Percentiles rank a stretch among this genome's conserved stretches.
Evolutionary conservation across 305 asterid genomes (phyloP).

Genomic region (Fraxinus baroniana): DNA sequence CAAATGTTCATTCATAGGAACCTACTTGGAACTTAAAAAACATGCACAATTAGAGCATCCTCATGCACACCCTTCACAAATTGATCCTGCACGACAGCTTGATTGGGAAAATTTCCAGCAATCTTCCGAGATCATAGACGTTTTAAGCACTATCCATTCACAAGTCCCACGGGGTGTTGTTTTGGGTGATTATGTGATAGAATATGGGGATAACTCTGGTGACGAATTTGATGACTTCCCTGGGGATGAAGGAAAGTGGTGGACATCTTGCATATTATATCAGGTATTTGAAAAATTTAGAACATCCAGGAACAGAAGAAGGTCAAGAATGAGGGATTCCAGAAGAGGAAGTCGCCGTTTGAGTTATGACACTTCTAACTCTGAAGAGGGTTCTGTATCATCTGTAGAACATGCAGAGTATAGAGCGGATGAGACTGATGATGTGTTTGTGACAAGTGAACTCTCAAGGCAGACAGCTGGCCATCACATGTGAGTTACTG

Average conservation of each 20-base stretch:
- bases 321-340: slow-evolving; percentile 58
- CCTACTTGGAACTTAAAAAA: slow-evolving; percentile 59
- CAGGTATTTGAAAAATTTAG: slow-evolving; percentile 69
- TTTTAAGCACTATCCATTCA: slow-evolving; percentile 73
- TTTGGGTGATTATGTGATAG: slow-evolving; percentile 82
- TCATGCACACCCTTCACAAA: slow-evolving; percentile 66
- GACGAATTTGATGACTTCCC: slow-evolving; percentile 70
- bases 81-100: slow-evolving; percentile 76
- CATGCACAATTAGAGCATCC: slow-evolving; percentile 75
- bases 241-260: slow-evolving; percentile 65
- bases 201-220: slow-evolving; percentile 74
- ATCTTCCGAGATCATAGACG: slow-evolving; percentile 79
- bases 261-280: slow-evolving; percentile 79
- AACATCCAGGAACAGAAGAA: slow-evolving; percentile 73
- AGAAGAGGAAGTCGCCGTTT: slow-evolving; percentile 57
- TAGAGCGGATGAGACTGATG: slow-evolving; percentile 57
- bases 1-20: slow-evolving; percentile 59
- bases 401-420: slow-evolving; percentile 61
- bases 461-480: slow-evolving; percentile 53
- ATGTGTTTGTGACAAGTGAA: slow-evolving; percentile 48
- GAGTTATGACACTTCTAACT: slow-evolving; percentile 63
- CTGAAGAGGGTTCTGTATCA: slow-evolving; percentile 75
- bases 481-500: slow-evolving; percentile 54
- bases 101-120: slow-evolving; percentile 93
- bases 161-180: slow-evolving; percentile 79